Evolutionary conservation across 1,139 yeast species (phyloP), one percentile per base, ranked within the genome.

Genomic region (Geotrichum europaeum): DNA sequence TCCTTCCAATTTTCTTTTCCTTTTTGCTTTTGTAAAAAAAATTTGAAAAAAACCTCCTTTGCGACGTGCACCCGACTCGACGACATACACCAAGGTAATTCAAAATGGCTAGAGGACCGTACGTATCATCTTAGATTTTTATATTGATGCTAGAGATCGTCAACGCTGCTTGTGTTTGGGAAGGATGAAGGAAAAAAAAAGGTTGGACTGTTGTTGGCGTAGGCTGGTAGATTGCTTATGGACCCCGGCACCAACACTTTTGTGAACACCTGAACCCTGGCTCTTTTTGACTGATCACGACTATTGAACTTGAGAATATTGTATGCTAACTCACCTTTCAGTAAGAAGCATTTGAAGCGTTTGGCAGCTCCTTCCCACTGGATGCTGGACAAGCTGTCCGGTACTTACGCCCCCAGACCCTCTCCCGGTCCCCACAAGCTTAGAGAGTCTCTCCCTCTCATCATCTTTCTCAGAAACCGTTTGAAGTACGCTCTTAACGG

Each of bases 321-420:
- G 22, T 40, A 40, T 40, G 47, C 47, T 40, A 40, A 40, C 47
- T 15, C 47, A 40, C 9, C 25, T 30, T 47, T n/a, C 40, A 52
- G 59, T 52, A 57, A 57, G 56, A 57, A 57, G 56, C 56, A 57
- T 57, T 57, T 52, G 55, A 52, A 52, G 50, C 51, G 56, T 52
- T 57, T 52, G 53, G 59, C 56, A 79, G 97, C 97, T 79, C 99
- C 99, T 85, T 88, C 92, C 85, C 99, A 95, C 88, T 95, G 99
- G 99, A 89, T 95, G 96, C 89, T 95, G 86, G 99, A 94, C 96
- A 95, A 95, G 85, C 85, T 95, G 84, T 89, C 97, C 80, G 99
- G 99, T 78, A 85, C 91, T 78, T 94, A 94, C 81, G 99, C 99
- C 72, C 99, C 99, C 84, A 92, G 98, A 86, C 96, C 98, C 78